These are phyloP conservation scores for Rugonectria rugulosa DNA, from an alignment of 2,329 filamentous ascomycete genomes.

Conservation along the genomic window DNA sequence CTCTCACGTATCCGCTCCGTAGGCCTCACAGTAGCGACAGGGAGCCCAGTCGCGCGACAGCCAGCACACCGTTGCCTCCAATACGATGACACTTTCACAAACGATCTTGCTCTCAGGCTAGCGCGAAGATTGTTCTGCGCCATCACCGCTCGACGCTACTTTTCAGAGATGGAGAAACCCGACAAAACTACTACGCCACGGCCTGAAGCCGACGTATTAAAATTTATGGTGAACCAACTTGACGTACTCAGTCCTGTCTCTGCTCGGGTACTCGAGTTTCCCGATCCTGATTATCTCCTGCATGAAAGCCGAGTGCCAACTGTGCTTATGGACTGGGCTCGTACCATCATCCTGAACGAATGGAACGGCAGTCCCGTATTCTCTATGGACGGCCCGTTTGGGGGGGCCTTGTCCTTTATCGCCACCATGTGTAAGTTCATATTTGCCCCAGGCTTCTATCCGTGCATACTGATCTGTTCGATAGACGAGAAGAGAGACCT, in stretches of 20 bases:
- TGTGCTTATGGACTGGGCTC: slow-evolving; percentile 73
- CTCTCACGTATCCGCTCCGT: slow-evolving; percentile 67
- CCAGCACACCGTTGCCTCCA: slow-evolving; percentile 60
- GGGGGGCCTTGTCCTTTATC: slow-evolving; percentile 79
- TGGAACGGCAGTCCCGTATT: slow-evolving; percentile 83
- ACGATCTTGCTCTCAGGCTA: slow-evolving; percentile 66
- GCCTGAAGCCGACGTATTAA: slow-evolving; percentile 53
- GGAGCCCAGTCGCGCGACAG: slow-evolving; percentile 55
- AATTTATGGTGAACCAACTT: slow-evolving; percentile 60
- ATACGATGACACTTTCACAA: slow-evolving; percentile 69
- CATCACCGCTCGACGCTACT: slow-evolving; percentile 60
- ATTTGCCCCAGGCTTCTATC: not conserved
- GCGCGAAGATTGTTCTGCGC: slow-evolving; percentile 66
- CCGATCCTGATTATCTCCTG: slow-evolving; percentile 57
- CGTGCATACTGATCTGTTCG: slow-evolving; percentile 17
- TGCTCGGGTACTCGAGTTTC: slow-evolving; percentile 56
- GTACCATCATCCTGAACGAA: slow-evolving; percentile 76
- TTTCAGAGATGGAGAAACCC: slow-evolving; percentile 53
- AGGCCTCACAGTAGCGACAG: slow-evolving; percentile 57
- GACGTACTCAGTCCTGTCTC: slow-evolving; percentile 58
- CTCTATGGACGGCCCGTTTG: slow-evolving; percentile 73
- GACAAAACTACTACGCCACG: slow-evolving; percentile 44
- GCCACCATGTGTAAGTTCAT: slow-evolving; percentile 71
- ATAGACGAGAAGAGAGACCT: slow-evolving; percentile 68
- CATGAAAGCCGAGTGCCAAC: slow-evolving; percentile 66